These are phyloP conservation scores for Leccinum imitatum DNA, from an alignment of 768 basidiomycete genomes.

Conservation along the genomic window DNA sequence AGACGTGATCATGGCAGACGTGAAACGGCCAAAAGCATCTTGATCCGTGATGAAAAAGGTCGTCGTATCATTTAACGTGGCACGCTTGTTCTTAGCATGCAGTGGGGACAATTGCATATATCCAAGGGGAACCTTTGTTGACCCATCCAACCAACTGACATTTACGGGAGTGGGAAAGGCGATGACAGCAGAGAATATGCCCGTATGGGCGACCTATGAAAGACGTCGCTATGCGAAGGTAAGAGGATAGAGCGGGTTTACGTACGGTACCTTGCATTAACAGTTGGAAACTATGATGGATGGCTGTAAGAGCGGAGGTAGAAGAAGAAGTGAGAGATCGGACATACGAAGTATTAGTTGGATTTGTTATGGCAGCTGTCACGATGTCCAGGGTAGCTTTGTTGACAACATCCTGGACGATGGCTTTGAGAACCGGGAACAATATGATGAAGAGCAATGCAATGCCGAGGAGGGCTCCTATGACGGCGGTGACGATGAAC, in stretches of 20 bases:
- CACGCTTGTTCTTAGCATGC: conserved; percentile 52
- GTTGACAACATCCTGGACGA: conserved; percentile 64
- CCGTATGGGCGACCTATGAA: conserved; percentile 60
- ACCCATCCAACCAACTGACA: conserved; percentile 57
- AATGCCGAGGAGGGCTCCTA: conserved; percentile 53
- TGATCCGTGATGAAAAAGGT: conserved; percentile 56
- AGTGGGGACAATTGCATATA: conserved; percentile 49
- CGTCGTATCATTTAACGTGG: conserved; percentile 59
- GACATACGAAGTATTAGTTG: conserved; percentile 58
- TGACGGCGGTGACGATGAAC: conserved; percentile 60
- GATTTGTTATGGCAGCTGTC: conserved; percentile 47
- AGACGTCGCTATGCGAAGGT: neutral
- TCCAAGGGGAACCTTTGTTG: conserved; percentile 52
- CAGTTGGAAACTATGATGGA: conserved; percentile 46
- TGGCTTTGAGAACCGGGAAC: conserved; percentile 66
- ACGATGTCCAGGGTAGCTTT: conserved; percentile 53
- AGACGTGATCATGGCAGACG: conserved; percentile 61
- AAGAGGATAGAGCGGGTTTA: neutral
- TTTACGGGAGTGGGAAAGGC: conserved; percentile 55
- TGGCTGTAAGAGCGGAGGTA: conserved; percentile 5
- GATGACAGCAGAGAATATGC: conserved; percentile 63
- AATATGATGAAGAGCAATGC: conserved; percentile 65
- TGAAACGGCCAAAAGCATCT: conserved; percentile 60
- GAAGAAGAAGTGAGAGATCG: neutral
- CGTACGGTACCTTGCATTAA: conserved; percentile 53